These are phyloP conservation scores for Taiozyma sp. DNA, from an alignment of 1,139 yeast species.

Conservation along the genomic window DNA sequence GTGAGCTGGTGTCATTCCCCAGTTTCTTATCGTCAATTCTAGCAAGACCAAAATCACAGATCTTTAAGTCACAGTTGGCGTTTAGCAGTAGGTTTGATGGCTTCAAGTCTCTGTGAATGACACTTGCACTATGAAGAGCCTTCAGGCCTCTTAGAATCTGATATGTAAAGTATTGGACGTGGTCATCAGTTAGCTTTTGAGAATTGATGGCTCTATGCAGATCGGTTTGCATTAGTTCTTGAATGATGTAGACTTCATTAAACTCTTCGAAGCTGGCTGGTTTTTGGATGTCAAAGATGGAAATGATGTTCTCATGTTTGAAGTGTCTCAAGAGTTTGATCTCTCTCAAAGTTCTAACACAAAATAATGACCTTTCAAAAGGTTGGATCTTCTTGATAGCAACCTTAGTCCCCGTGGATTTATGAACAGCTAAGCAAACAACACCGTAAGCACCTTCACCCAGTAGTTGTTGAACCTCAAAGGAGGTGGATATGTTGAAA, in stretches of 20 bases:
- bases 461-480: slow-evolving; percentile 74
- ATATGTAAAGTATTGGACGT: slow-evolving; percentile 61
- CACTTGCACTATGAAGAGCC: slow-evolving; percentile 58
- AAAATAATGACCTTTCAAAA: slow-evolving; percentile 78
- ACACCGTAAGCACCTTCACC: slow-evolving; percentile 99
- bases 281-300: slow-evolving; percentile 85
- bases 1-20: slow-evolving; percentile 51
- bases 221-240: slow-evolving; percentile 70
- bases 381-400: slow-evolving; percentile 94
- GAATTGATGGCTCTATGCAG: slow-evolving; percentile 51
- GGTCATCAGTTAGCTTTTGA: slow-evolving; percentile 53
- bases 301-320: slow-evolving; percentile 89
- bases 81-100: slow-evolving; percentile 82
- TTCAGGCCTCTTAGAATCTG: slow-evolving; percentile 61
- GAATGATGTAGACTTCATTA: slow-evolving; percentile 63
- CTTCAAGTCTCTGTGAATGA: slow-evolving; percentile 85
- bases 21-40: slow-evolving; percentile 76
- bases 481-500: slow-evolving; percentile 84
- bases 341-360: slow-evolving; percentile 87
- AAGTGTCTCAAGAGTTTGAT: slow-evolving; percentile 82
- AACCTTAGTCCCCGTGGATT: slow-evolving; percentile 65
- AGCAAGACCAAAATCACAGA: slow-evolving; percentile 92
- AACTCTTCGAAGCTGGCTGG: slow-evolving; percentile 62
- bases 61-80: slow-evolving; percentile 86
- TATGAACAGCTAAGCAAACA: slow-evolving; percentile 86